These are phyloP conservation scores for Arctium lappa DNA, from an alignment of 129 eudicot genomes.

Conservation along the genomic window DNA sequence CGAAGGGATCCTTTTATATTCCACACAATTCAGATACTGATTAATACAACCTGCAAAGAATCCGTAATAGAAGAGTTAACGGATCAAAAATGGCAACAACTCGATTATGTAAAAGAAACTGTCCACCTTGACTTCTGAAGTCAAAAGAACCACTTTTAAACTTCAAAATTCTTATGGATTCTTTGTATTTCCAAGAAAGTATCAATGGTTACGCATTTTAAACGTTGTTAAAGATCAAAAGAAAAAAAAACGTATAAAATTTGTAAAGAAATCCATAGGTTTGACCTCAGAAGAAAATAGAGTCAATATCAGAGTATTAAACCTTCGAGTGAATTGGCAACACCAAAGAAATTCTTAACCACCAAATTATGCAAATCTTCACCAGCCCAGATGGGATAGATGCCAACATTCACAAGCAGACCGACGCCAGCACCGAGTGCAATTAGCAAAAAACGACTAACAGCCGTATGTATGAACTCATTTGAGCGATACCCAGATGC, in stretches of 20 bases:
- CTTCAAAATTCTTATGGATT: background rate
- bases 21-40: constrained; percentile 69
- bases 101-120: background rate
- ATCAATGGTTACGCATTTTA: background rate
- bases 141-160: constrained; percentile 8
- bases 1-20: constrained; percentile 69
- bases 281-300: constrained; percentile 16
- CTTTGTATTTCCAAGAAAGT: background rate
- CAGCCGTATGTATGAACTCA: constrained; percentile 49
- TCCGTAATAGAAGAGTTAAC: background rate
- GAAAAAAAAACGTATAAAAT: background rate
- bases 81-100: background rate
- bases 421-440: constrained; percentile 82
- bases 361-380: constrained; percentile 89
- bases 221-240: background rate
- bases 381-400: constrained; percentile 94
- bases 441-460: constrained; percentile 69
- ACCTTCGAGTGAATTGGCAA: constrained; percentile 92
- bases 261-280: background rate
- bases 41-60: constrained; percentile 62
- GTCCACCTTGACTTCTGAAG: constrained; percentile 5
- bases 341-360: constrained; percentile 67
- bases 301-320: background rate
- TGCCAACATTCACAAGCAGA: constrained; percentile 50
- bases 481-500: constrained; percentile 72